Evolutionary conservation across 1,284 basidiomycete genomes (phyloP), one percentile per base, ranked within the genome.

Genomic region (Leccinum fuscescens): DNA sequence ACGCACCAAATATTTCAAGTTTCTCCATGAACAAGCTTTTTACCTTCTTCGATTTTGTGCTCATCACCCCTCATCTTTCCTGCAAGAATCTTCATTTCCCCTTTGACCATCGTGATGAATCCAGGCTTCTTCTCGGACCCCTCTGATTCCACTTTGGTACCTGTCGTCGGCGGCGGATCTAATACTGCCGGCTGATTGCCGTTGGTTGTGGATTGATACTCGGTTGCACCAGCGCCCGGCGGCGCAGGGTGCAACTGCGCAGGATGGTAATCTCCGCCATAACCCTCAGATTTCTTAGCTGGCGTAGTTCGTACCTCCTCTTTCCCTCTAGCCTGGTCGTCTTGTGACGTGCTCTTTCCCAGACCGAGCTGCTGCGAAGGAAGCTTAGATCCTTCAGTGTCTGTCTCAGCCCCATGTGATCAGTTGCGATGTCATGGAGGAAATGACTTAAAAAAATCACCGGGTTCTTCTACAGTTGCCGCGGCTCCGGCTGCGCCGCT

Each of bases 81-180:
- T 24, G 78, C 69, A 22, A 80, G 62, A 31, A 80, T 68, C 70
- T 78, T 80, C 64, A 78, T 79, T 67, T 80, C 79, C 17, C 79
- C 80, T 66, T 74, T 78, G 50, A 80, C 73, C 69, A 77, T 73
- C 54, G 76, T 72, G 69, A 80, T 72, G 63, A 80, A 78, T 24
- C 73, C 71, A 15, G 72, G 72, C 67, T 62, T 72, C 55, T 66
- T 69, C 50, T 62, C 67, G 6, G 46, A n/a, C n/a, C 60, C 72
- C 70, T 61, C 63, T 62, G 66, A 51, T 3, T 33, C 55, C 24
- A 33, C 48, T 29, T 55, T 20, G 8, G 14, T 57, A 17, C 9
- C 37, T 14, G 52, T 35, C 3, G 0, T 7, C 42, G 54, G 1
- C 1, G 62, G 31, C 11, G 1, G 14, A 3, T 61, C 62, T 48